Percentiles rank a stretch among this genome's conserved stretches.
Evolutionary conservation across 1,284 basidiomycete genomes (phyloP).

Genomic region (Coniophora puteana): DNA sequence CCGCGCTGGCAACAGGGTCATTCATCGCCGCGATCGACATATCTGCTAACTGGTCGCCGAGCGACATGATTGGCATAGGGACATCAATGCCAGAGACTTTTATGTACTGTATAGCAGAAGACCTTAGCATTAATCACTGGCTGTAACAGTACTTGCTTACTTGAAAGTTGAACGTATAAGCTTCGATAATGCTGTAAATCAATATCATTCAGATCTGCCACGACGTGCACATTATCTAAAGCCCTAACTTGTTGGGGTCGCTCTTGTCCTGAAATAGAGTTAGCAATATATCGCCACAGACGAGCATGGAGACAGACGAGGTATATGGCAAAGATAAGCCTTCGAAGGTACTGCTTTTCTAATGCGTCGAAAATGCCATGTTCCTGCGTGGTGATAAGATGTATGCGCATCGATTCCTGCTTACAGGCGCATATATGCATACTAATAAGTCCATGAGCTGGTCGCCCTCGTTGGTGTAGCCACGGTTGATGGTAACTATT

Average conservation of each 20-base stretch:
- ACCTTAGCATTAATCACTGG: constrained; percentile 4
- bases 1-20: constrained; percentile 56
- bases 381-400: constrained; percentile 44
- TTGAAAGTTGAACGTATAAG: constrained; percentile 79
- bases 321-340: constrained; percentile 81
- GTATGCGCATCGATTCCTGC: constrained; percentile 4
- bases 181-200: constrained; percentile 67
- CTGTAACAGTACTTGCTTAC: constrained; percentile 30
- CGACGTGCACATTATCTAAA: constrained; percentile 18
- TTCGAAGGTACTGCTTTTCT: constrained; percentile 70
- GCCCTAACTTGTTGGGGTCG: constrained; percentile 70
- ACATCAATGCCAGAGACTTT: constrained; percentile 51
- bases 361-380: constrained; percentile 78
- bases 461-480: constrained; percentile 77
- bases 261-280: constrained; percentile 57
- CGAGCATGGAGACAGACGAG: constrained; percentile 41
- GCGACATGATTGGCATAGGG: constrained; percentile 61
- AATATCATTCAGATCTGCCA: constrained; percentile 5
- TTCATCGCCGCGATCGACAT: constrained; percentile 38
- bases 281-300: neutral
- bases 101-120: constrained; percentile 47
- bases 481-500: constrained; percentile 65
- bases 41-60: constrained; percentile 54
- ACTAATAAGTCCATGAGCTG: constrained; percentile 76
- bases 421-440: constrained; percentile 22